Evolutionary conservation across 1,284 basidiomycete species (phyloP).

Genomic region (Thecaphora frezii): DNA sequence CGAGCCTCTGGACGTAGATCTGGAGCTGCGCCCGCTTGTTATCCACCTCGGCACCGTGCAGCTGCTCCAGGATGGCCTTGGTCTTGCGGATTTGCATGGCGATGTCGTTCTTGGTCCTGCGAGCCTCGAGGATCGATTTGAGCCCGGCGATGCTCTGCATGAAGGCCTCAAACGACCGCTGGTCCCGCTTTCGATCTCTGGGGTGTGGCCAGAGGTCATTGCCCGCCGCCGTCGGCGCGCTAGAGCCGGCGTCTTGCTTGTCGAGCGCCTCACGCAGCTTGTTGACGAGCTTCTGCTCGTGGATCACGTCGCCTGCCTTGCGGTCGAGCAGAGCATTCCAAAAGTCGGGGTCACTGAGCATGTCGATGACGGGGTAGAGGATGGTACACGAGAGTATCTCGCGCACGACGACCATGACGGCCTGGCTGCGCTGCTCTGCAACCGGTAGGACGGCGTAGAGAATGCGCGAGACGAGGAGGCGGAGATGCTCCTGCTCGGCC

Average conservation of each 20-base stretch:
- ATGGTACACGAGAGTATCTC: constrained; percentile 83
- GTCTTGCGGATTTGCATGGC: constrained; percentile 42
- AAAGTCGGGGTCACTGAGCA: constrained; percentile 90
- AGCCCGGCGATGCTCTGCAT: constrained; percentile 22
- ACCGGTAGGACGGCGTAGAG: constrained; percentile 75
- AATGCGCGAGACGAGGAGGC: constrained; percentile 70
- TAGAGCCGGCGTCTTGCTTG: constrained; percentile 27
- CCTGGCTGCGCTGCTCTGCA: constrained; percentile 71
- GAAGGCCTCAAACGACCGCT: constrained; percentile 35
- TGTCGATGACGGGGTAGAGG: constrained; percentile 82
- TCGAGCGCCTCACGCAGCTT: constrained; percentile 63
- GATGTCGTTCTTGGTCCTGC: constrained; percentile 39
- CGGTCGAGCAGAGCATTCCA: constrained; percentile 92
- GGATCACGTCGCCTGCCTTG: constrained; percentile 81
- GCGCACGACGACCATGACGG: constrained; percentile 71
- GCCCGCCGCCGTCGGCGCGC: not conserved
- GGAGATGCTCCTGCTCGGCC: constrained; percentile 81
- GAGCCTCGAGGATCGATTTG: constrained; percentile 35
- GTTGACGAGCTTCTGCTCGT: constrained; percentile 72
- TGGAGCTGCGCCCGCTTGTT: constrained; percentile 23
- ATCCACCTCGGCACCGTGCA: constrained; percentile 10
- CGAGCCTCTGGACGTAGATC: constrained; percentile 82
- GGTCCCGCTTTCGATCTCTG: constrained; percentile 24
- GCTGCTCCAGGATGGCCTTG: constrained; percentile 27
- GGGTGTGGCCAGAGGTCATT: not conserved